phyloP scores from a whole-genome alignment of 306 rosid species.

The Alnus rubra region DNA sequence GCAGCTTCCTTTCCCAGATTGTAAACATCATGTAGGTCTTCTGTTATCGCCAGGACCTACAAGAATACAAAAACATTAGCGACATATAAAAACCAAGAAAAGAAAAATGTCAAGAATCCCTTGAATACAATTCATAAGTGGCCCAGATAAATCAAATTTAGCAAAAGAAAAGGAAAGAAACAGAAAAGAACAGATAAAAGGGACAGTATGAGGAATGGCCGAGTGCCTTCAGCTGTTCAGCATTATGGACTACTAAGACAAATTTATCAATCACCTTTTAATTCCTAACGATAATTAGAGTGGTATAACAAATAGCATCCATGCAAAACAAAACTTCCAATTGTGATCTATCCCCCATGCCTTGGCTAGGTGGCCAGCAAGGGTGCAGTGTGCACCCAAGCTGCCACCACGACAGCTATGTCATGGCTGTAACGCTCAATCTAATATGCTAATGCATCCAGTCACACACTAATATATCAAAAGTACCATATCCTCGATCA shows the following conservation, averaged over 20 bases:
- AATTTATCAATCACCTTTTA: not conserved
- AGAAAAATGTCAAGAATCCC: not conserved
- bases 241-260: not conserved
- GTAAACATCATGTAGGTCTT: constrained; percentile 88
- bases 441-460: not conserved
- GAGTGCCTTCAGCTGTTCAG: not conserved
- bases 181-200: not conserved
- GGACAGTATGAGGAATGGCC: not conserved
- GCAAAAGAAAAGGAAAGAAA: not conserved
- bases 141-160: not conserved
- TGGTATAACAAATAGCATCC: not conserved
- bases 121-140: not conserved
- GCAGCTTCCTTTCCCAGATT: constrained; percentile 94
- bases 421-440: not conserved
- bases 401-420: too few species aligned
- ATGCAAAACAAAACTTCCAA: not conserved
- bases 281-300: too few species aligned
- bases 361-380: too few species aligned
- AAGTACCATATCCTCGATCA: not conserved
- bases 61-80: constrained; percentile 24
- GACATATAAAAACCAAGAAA: not conserved
- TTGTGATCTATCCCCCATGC: not conserved
- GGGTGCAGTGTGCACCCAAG: too few species aligned
- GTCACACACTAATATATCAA: not conserved
- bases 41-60: constrained; percentile 89